Evolutionary conservation across 1,284 basidiomycete species (phyloP).

Genomic region (Entoloma clypeatum): DNA sequence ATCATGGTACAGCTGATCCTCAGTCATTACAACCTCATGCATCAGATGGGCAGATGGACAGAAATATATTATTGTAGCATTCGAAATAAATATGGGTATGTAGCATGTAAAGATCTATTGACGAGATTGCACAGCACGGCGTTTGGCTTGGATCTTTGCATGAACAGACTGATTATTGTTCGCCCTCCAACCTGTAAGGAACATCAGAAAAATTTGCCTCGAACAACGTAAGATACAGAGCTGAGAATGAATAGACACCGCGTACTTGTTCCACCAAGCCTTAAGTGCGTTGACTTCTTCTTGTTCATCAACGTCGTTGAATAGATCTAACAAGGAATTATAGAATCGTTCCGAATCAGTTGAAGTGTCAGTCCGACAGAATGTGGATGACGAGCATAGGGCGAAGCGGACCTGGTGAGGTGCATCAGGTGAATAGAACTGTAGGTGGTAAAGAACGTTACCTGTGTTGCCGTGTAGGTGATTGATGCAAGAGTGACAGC

Average conservation of each 20-base stretch:
- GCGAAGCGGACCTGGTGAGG: conserved; percentile 17
- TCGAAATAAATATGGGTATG: too few relatives aligned
- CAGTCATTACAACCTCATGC: too few relatives aligned
- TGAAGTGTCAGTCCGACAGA: conserved; percentile 12
- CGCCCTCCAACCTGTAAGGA: not conserved
- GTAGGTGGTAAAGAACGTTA: not conserved
- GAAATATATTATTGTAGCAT: too few relatives aligned
- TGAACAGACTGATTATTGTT: not conserved
- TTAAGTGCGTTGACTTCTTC: conserved; percentile 12
- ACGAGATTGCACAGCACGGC: too few relatives aligned
- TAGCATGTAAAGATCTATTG: too few relatives aligned
- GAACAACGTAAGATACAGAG: not conserved
- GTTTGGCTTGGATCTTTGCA: not conserved
- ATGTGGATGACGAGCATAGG: conserved; percentile 10
- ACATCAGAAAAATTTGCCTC: not conserved
- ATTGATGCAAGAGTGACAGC: not conserved
- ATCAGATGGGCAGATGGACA: too few relatives aligned
- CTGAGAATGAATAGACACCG: not conserved
- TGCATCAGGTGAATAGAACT: too few relatives aligned
- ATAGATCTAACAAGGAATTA: conserved; percentile 9
- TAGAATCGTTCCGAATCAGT: conserved; percentile 20
- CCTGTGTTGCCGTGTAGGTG: conserved; percentile 5
- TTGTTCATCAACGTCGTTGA: conserved; percentile 13
- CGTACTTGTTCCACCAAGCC: conserved; percentile 16
- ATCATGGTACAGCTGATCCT: too few relatives aligned